phyloP scores from a whole-genome alignment of 2,329 filamentous ascomycete genomes.

The Microthyrium microscopicum region DNA sequence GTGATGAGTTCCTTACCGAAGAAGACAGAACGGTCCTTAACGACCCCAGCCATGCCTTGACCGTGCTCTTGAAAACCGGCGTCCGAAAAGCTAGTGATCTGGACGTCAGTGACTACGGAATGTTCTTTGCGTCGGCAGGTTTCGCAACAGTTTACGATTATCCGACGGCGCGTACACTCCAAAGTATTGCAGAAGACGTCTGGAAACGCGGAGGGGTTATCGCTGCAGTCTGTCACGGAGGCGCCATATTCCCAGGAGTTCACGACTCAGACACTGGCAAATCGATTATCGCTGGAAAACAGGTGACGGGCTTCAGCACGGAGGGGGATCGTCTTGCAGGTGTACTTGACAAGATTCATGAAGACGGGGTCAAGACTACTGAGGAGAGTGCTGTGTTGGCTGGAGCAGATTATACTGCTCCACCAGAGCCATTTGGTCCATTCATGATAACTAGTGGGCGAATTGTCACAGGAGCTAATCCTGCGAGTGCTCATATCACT shows the following conservation, averaged over 20 bases:
- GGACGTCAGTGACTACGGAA: slow-evolving; percentile 12
- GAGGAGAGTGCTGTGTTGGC: slow-evolving; percentile 13
- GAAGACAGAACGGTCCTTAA: slow-evolving; percentile 21
- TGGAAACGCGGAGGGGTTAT: no score
- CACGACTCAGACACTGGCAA: slow-evolving; percentile 16
- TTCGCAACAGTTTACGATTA: slow-evolving; percentile 32
- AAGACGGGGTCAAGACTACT: slow-evolving; percentile 14
- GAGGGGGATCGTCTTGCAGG: slow-evolving; percentile 19
- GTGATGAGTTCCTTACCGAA: slow-evolving; percentile 25
- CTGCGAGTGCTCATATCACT: slow-evolving; percentile 18
- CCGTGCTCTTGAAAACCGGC: no score
- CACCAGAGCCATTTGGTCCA: slow-evolving; percentile 15
- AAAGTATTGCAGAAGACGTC: no score
- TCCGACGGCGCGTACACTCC: slow-evolving; percentile 24
- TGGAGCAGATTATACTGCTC: slow-evolving; percentile 9
- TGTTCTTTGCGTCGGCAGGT: slow-evolving; percentile 27
- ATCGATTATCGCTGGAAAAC: slow-evolving; percentile 19
- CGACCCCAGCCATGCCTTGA: no score
- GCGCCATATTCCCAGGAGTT: slow-evolving; percentile 22
- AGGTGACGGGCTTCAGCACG: slow-evolving; percentile 24
- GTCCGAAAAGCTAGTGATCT: no score
- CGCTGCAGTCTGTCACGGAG: slow-evolving; percentile 25
- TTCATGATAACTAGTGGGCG: slow-evolving; percentile 18
- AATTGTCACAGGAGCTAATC: slow-evolving; percentile 21
- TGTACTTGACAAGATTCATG: slow-evolving; percentile 19